Conservation (phyloP, 2,329 filamentous ascomycete genomes). For the Trichoderma oligosporum region DNA sequence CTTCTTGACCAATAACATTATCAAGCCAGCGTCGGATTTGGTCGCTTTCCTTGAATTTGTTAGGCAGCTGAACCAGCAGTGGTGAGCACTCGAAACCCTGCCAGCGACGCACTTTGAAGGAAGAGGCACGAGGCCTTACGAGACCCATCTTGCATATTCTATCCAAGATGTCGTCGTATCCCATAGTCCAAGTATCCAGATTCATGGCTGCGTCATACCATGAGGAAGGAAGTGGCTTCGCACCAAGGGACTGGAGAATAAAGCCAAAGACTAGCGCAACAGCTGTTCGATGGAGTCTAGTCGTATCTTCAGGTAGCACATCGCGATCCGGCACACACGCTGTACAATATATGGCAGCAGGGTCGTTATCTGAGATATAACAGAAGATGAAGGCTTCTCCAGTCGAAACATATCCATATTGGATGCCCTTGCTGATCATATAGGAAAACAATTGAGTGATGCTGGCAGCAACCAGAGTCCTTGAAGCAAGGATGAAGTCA, state of each 20-base stretch:
- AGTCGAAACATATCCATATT: slow-evolving; percentile 36
- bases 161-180: slow-evolving; percentile 32
- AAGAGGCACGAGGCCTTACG: slow-evolving; percentile 23
- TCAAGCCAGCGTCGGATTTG: neutral
- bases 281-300: slow-evolving; percentile 35
- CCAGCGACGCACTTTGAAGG: slow-evolving; percentile 30
- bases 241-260: slow-evolving; percentile 32
- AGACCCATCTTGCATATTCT: slow-evolving; percentile 26
- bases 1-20: neutral
- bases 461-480: slow-evolving; percentile 33
- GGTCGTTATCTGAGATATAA: slow-evolving; percentile 31
- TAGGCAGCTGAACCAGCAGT: neutral
- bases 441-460: slow-evolving; percentile 41
- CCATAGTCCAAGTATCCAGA: slow-evolving; percentile 34
- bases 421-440: slow-evolving; percentile 35
- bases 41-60: neutral
- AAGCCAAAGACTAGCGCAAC: slow-evolving; percentile 40
- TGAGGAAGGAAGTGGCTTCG: slow-evolving; percentile 26
- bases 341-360: slow-evolving; percentile 32
- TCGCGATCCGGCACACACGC: slow-evolving; percentile 35
- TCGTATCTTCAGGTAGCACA: slow-evolving; percentile 33
- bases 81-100: slow-evolving; percentile 25
- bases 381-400: slow-evolving; percentile 36
- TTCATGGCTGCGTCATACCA: slow-evolving; percentile 32
- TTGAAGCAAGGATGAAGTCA: slow-evolving; percentile 30